Evolutionary conservation across 352 stramenopile genomes (phyloP).

Genomic region (Phytophthora gonapodyides): DNA sequence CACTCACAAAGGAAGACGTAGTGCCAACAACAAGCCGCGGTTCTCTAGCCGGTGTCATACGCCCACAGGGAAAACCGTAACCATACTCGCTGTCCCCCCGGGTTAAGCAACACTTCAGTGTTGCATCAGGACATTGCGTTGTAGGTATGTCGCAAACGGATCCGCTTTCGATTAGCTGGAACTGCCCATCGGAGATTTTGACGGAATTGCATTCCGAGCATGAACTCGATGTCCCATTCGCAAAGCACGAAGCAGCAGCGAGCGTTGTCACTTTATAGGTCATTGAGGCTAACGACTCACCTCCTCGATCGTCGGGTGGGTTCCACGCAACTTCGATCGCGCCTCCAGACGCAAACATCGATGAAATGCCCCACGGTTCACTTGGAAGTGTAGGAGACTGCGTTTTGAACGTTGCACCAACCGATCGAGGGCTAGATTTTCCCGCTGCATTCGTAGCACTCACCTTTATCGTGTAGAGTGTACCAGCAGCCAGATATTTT

Average conservation of each 20-base stretch:
- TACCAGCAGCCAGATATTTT: conserved; percentile 37
- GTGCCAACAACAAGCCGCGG: conserved; percentile 34
- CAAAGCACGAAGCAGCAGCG: conserved; percentile 39
- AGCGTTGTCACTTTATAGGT: conserved; percentile 56
- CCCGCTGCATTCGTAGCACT: conserved; percentile 40
- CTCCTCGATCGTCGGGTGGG: conserved; percentile 44
- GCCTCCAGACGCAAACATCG: conserved; percentile 42
- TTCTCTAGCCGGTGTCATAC: conserved; percentile 7
- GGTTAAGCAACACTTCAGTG: conserved; percentile 50
- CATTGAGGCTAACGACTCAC: conserved; percentile 32
- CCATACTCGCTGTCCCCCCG: conserved; percentile 18
- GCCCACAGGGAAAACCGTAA: conserved; percentile 33
- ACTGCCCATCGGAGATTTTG: conserved; percentile 28
- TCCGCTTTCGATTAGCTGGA: conserved; percentile 20
- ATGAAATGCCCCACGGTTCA: conserved; percentile 35
- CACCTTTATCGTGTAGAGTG: conserved; percentile 58
- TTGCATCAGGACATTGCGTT: conserved; percentile 43
- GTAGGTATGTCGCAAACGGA: conserved; percentile 26
- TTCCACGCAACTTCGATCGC: conserved; percentile 61
- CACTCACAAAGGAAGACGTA: conserved; percentile 46
- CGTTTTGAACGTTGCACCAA: conserved; percentile 51
- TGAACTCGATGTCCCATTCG: neutral
- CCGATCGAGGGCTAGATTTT: conserved; percentile 31
- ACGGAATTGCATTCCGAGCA: conserved; percentile 46
- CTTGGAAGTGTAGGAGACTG: conserved; percentile 32